Evolutionary conservation across 106 monocot genomes (phyloP).

Genomic region (Chionographis japonica): DNA sequence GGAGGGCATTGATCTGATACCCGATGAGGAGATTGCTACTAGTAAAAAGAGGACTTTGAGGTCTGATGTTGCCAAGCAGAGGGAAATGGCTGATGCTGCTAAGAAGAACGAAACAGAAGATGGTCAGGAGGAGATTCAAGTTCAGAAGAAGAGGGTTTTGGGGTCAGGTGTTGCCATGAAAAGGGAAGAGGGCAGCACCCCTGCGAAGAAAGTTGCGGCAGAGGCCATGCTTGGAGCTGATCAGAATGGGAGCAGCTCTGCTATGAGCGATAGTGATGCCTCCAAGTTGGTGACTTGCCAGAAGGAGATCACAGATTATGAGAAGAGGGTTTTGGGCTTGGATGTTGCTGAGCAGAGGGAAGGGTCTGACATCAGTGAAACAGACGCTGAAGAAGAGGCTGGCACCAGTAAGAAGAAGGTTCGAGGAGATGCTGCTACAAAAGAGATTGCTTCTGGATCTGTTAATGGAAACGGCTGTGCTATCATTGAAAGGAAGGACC

Average conservation of each 20-base stretch:
- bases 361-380: background rate
- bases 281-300: background rate
- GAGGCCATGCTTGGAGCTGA: background rate
- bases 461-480: background rate
- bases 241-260: background rate
- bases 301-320: background rate
- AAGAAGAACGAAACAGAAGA: no score
- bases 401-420: background rate
- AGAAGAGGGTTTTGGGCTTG: background rate
- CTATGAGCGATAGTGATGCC: no score
- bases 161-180: conserved; percentile 23
- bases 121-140: background rate
- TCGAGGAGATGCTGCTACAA: background rate
- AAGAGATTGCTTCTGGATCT: background rate
- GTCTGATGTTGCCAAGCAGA: no score
- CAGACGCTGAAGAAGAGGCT: background rate
- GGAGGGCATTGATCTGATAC: no score
- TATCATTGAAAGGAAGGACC: background rate
- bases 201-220: background rate
- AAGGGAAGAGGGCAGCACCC: background rate
- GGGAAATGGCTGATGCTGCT: no score
- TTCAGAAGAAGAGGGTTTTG: conserved; percentile 18
- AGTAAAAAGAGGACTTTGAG: no score
- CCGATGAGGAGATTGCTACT: no score
- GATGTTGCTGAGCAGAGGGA: conserved; percentile 3